These are phyloP conservation scores for Daedaleopsis sinensis DNA, from an alignment of 768 basidiomycete species.

Conservation along the genomic window DNA sequence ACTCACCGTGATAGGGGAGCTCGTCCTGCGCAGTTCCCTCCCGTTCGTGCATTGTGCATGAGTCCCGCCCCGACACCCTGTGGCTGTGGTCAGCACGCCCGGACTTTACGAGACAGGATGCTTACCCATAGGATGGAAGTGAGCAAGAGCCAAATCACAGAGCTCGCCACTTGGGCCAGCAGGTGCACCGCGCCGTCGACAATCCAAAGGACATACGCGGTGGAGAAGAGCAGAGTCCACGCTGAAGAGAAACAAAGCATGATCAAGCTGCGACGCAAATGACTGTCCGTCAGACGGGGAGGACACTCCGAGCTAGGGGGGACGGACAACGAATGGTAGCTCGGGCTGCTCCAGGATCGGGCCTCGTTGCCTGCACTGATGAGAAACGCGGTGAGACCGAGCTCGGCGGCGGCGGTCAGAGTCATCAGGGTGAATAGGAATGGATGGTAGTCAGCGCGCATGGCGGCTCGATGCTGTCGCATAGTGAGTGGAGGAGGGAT, in stretches of 20 bases:
- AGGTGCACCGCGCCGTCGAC: conserved; percentile 65
- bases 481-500: conserved; percentile 9
- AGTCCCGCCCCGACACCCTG: conserved; percentile 72
- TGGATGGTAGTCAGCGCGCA: conserved; percentile 31
- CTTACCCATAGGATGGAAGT: conserved; percentile 72
- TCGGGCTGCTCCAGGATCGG: conserved; percentile 58
- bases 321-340: conserved; percentile 68
- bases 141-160: conserved; percentile 70
- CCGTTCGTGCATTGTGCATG: conserved; percentile 64
- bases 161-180: conserved; percentile 78
- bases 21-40: conserved; percentile 57
- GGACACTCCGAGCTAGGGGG: conserved; percentile 4
- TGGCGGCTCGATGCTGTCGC: conserved; percentile 13
- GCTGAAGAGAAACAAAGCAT: conserved; percentile 32
- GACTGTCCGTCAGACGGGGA: conserved; percentile 16
- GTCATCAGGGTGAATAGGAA: conserved; percentile 56
- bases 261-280: conserved; percentile 54
- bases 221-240: conserved; percentile 76
- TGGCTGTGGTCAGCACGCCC: background rate
- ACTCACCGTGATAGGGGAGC: conserved; percentile 56
- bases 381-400: conserved; percentile 75
- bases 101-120: conserved; percentile 3
- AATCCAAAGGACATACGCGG: conserved; percentile 73
- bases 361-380: conserved; percentile 69
- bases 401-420: conserved; percentile 67